Evolutionary conservation across 169 alveolate genomes (phyloP), one percentile per base, ranked within the genome.

Genomic region (Plasmodium gonderi): DNA sequence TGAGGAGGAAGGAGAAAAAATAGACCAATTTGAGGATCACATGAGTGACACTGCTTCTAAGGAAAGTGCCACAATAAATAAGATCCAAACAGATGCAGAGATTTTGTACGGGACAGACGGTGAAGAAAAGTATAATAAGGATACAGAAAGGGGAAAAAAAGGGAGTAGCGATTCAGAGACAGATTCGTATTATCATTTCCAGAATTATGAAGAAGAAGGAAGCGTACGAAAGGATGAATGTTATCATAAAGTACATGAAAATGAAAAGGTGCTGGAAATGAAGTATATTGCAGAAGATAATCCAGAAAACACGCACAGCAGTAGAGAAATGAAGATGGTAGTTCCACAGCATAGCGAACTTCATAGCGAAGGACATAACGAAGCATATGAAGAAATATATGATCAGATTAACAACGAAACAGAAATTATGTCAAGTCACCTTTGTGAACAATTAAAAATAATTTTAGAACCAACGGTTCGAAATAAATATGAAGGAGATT

Each of bases 401-500:
- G 90, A 91, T 12, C 78, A 90, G 74, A 77, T 90, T 44, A 90
- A 77, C 40, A 90, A 78, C 64, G 94, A 90, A 67, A 90, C 94
- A 20, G 94, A 90, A 42, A 92, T 92, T 17, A 91, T 94, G n/a
- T 94, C 98, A 0, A 79, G 94, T 47, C 92, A 95, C 80, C 92
- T 98, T 9, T 95, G 98, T 67, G 99, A 98, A 80, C 97, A 97
- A 64, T 85, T 98, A 65, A 96, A 98, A 92, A 97, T 97, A 42
- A 97, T 98, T 40, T 94, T 98, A 51, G 99, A 98, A 74, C 99
- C 99, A 29, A 97, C 99, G 42, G 91, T 97, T 75, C 96, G 97
- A 60, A 96, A 97, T 40, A 95, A 97, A 38, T 92, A 98, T 80
- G 97, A 97, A 91, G 99, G 99, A 26, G 99, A 98, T 94, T 99